Conservation (phyloP, 202 grass and related monocot species). For the Saccharum hybrid region DNA sequence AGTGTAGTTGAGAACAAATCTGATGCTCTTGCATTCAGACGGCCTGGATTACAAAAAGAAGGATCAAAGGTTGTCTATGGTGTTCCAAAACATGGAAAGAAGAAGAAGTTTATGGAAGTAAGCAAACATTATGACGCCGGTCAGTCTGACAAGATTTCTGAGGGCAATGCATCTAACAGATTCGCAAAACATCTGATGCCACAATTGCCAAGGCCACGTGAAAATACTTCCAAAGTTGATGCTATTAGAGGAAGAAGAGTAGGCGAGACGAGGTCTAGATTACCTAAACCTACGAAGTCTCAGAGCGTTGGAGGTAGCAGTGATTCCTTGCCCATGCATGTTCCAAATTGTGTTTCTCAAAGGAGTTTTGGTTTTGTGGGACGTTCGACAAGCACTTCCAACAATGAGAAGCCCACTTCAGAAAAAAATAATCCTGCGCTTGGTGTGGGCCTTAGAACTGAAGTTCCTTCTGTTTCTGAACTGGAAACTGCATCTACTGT, state of each 20-base stretch:
- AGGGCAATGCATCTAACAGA: slow-evolving; percentile 58
- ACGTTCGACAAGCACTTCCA: slow-evolving; percentile 39
- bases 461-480: slow-evolving; percentile 43
- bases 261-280: slow-evolving; percentile 58
- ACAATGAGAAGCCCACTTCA: slow-evolving; percentile 19
- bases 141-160: slow-evolving; percentile 62
- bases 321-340: slow-evolving; percentile 38
- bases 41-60: slow-evolving; percentile 86
- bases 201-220: slow-evolving; percentile 55
- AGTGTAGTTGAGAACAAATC: slow-evolving; percentile 60
- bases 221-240: slow-evolving; percentile 55
- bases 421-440: slow-evolving; percentile 47
- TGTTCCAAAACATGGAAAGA: slow-evolving; percentile 97
- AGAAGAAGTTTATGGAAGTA: slow-evolving; percentile 98
- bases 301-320: slow-evolving; percentile 48
- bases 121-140: slow-evolving; percentile 88
- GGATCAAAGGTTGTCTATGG: slow-evolving; percentile 90
- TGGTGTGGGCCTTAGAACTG: slow-evolving; percentile 44
- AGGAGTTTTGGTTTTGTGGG: slow-evolving; percentile 42
- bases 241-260: slow-evolving; percentile 62
- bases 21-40: slow-evolving; percentile 53
- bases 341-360: slow-evolving; percentile 47
- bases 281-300: slow-evolving; percentile 62
- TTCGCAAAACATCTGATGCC: slow-evolving; percentile 62
- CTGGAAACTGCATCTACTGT: slow-evolving; percentile 43